Evolutionary conservation across 345 rosid genomes (phyloP), one percentile per base, ranked within the genome.

Genomic region (Corymbia maculata): DNA sequence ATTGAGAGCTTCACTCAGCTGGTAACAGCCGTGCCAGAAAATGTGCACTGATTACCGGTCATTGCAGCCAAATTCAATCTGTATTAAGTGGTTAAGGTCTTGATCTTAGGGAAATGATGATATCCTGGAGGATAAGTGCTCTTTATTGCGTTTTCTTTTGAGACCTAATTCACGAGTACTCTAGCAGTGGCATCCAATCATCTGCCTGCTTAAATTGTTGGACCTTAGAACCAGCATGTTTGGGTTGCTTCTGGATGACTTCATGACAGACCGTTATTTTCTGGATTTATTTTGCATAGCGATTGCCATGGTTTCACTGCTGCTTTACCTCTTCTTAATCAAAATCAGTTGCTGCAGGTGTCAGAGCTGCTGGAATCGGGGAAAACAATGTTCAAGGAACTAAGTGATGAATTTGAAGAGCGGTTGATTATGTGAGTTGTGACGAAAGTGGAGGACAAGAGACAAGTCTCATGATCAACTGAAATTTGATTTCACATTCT

Each of bases 401-500:
- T 98, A 90, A 94, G 94, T 87, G 88, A 95, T 88, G 96, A 95
- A 52, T 96, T 95, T 84, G 99, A 96, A 90, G 98, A 97, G 87
- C 91, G 94, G 59, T 61, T 98, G 94, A 87, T 95, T 79, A 82
- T 85, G 99, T 95, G 89, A 94, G 98, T 89, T 52, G 55, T 32
- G 45, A 42, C 75, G 47, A 30, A 86, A 86, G 85, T 45, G 15
- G 84, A 7, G 75, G 75, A n/a, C 75, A 14, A 64, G n/a, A 64
- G 75, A 36, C 84, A 42, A 0, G 49, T 42, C 49, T 19, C 13
- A 0, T 3, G 49, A 19, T 75, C 49, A 75, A 75, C 49, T 9
- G 49, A 42, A 21, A 21, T 19, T 36, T 22, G 8, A 21, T 75
- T 75, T 75, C 49, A 19, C 49, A 75, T 75, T 75, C 47, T 75